These are phyloP conservation scores for Camelina laxa DNA, from an alignment of 345 rosid species.

Conservation along the genomic window DNA sequence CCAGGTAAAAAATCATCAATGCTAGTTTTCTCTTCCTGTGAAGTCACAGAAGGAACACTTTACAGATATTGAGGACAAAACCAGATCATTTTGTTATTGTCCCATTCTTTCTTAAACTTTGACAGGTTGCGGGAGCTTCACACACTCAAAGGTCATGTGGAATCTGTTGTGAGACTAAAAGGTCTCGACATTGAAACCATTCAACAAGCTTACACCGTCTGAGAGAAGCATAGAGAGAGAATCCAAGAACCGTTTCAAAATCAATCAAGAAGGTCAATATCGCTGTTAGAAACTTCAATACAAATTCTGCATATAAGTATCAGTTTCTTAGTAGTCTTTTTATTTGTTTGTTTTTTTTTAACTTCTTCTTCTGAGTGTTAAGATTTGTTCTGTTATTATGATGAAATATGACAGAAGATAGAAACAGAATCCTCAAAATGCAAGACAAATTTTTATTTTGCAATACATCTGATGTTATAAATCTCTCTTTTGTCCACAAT, in stretches of 20 bases:
- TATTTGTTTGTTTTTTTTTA: slow-evolving; percentile 10
- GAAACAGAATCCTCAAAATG: slow-evolving; percentile 23
- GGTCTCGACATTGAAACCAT: slow-evolving; percentile 97
- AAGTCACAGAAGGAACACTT: slow-evolving; percentile 8
- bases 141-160: slow-evolving; percentile 95
- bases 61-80: not conserved
- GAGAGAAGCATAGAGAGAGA: slow-evolving; percentile 25
- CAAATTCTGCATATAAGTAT: slow-evolving; percentile 40
- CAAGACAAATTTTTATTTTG: slow-evolving; percentile 25
- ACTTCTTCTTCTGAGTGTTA: not conserved
- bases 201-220: slow-evolving; percentile 95
- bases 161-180: slow-evolving; percentile 92
- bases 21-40: not conserved
- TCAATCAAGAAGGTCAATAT: slow-evolving; percentile 20
- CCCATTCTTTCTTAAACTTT: slow-evolving; percentile 20
- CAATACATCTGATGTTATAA: slow-evolving; percentile 33
- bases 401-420: slow-evolving; percentile 8
- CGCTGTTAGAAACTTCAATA: slow-evolving; percentile 20
- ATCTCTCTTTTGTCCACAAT: slow-evolving; percentile 32
- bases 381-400: slow-evolving; percentile 10
- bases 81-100: not conserved
- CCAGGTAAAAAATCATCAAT: slow-evolving; percentile 56
- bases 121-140: slow-evolving; percentile 90
- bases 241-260: slow-evolving; percentile 2
- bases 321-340: slow-evolving; percentile 20